Base-by-base conservation (phyloP, 371 early-diverging fungal genomes). In the Dinochytrium kinnereticum region DNA sequence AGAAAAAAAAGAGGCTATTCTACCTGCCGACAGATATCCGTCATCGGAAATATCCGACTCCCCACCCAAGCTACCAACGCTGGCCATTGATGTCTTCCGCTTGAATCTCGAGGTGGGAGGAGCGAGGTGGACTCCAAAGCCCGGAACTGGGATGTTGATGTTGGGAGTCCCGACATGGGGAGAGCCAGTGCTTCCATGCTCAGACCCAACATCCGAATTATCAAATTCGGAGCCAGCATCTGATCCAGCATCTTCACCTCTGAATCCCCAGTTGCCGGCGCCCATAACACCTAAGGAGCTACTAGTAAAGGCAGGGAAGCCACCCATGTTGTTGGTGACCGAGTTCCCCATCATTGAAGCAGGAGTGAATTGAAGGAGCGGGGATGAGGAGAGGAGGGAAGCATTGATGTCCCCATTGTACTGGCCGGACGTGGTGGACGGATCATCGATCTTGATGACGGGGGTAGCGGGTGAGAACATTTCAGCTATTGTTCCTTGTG, bases 401-500 rank as follows among this genome's bases (percentile, higher is more conserved):
- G 30, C 36, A 5, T 7, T 61, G 61, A 53, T 28, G 28, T 33
- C 61, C 34, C 10, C 36, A 30, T 34, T 61, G 30, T 7, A 5
- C 13, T 34, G 36, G 30, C 10, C 7, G 36, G 26, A 17, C 7
- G 61, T 17, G 3, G 34, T 15, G 28, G 61, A 61, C 3, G 61
- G 61, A 34, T 61, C 61, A 61, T 61, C 61, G 24, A 61, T 61
- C 36, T 37, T 31, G 61, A 61, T 61, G 61, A 61, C 61, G 36
- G 61, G 61, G 5, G 61, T 61, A 36, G 3, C 24, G 3, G 61
- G 61, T 34, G 61, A 61, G 61, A 61, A 61, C 55, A 53, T 53
- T 53, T 53, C 44, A 44, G 13, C 19, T n/a, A n/a, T n/a, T n/a
- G n/a, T n/a, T n/a, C n/a, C n/a, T n/a, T n/a, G n/a, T n/a, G n/a